A percentile compares a stretch with the other conserved stretches of the same genome.
Evolutionary conservation across 306 rosid species (phyloP).

Genomic region (Quercus wislizeni): DNA sequence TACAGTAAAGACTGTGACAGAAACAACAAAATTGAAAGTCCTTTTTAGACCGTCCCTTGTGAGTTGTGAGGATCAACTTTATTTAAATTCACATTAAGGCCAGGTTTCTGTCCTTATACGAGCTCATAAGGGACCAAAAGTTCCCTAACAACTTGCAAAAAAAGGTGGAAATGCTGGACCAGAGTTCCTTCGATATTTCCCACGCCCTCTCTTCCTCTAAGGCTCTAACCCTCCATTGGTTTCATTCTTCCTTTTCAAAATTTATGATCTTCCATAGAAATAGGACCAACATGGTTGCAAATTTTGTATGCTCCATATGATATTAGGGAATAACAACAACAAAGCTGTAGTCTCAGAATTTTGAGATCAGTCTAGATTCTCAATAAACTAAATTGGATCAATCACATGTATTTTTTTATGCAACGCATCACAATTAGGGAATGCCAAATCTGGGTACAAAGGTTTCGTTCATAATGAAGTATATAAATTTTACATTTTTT

Average conservation of each 20-base stretch:
- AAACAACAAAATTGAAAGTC: conserved; percentile 14
- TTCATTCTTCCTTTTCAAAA: neutral
- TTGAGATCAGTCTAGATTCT: too few species aligned
- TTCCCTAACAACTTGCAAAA: conserved; percentile 27
- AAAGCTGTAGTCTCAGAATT: too few species aligned
- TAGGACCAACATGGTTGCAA: neutral
- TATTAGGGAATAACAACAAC: too few species aligned
- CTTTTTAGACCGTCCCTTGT: neutral
- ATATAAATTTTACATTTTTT: too few species aligned
- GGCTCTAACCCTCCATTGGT: neutral
- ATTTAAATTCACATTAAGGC: conserved; percentile 20
- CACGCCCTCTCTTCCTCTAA: neutral
- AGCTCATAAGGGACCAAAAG: conserved; percentile 9
- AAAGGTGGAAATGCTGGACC: conserved; percentile 7
- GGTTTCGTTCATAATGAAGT: too few species aligned
- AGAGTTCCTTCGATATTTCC: neutral
- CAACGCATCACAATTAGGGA: too few species aligned
- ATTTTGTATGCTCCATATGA: neutral
- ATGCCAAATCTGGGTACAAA: too few species aligned
- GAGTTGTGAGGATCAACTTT: conserved; percentile 36
- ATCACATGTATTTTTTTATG: too few species aligned
- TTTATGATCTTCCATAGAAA: neutral
- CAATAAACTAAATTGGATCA: too few species aligned
- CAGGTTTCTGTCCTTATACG: conserved; percentile 30
- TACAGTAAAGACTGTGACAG: conserved; percentile 1